Evolutionary conservation across 257 asterid genomes (phyloP).

Genomic region (Solanum ossicruentum): DNA sequence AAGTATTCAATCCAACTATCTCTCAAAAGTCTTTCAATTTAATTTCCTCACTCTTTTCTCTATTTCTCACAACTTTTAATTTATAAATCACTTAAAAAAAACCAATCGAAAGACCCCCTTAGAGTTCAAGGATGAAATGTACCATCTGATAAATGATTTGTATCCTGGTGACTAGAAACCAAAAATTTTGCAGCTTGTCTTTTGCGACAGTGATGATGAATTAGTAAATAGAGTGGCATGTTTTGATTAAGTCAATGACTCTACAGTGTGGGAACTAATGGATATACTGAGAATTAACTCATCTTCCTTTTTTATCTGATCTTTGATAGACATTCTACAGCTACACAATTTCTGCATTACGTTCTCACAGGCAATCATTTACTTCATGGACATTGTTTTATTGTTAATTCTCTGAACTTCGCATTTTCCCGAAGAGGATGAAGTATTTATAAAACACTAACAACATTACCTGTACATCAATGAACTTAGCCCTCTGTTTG

Average conservation of each 20-base stretch:
- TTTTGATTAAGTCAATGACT: not conserved
- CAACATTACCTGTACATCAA: not conserved
- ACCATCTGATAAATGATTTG: not conserved
- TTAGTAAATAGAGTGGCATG: not conserved
- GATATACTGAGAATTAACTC: not conserved
- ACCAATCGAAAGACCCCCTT: too few relatives aligned
- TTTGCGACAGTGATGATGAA: not conserved
- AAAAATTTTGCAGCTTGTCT: not conserved
- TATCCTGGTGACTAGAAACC: not conserved
- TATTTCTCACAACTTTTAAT: too few relatives aligned
- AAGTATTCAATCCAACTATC: too few relatives aligned
- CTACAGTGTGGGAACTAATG: not conserved
- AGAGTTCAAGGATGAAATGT: not conserved
- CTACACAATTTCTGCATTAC: not conserved
- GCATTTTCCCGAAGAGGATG: not conserved
- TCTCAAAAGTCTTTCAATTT: too few relatives aligned
- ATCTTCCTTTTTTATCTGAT: not conserved
- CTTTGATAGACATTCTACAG: not conserved
- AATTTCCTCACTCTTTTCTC: too few relatives aligned
- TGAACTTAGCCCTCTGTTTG: not conserved
- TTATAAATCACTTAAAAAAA: too few relatives aligned
- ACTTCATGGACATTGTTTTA: not conserved
- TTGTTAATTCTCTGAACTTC: not conserved
- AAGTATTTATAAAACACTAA: not conserved
- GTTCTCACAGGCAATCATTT: not conserved